Conservation (phyloP, 371 early-diverging fungal species). For the Apophysomyces ossiformis region DNA sequence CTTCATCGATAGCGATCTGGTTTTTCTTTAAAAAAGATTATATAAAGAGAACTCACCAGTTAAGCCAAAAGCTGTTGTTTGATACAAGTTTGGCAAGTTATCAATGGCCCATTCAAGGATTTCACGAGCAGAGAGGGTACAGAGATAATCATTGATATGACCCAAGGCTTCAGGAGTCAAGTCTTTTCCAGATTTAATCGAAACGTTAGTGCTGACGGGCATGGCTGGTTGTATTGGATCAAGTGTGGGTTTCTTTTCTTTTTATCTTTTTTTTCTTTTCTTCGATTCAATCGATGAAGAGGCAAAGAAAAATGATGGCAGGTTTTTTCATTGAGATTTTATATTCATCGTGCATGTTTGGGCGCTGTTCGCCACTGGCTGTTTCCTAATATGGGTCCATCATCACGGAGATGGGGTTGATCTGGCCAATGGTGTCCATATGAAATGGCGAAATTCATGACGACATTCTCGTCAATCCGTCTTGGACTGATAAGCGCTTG, state of each 20-base stretch:
- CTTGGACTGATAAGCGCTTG: background rate
- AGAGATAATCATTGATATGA: conserved; percentile 66
- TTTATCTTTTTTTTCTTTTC: conserved; percentile 12
- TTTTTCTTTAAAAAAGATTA: no score
- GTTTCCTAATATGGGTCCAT: conserved; percentile 20
- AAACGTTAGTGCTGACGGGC: conserved; percentile 32
- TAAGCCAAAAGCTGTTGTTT: conserved; percentile 93
- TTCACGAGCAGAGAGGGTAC: conserved; percentile 73
- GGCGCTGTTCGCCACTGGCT: background rate
- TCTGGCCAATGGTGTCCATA: conserved; percentile 28
- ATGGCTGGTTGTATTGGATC: conserved; percentile 2
- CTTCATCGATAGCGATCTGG: no score
- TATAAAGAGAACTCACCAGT: conserved; percentile 44
- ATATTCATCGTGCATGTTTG: conserved; percentile 9
- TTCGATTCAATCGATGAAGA: conserved; percentile 3
- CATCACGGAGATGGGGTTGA: conserved; percentile 4
- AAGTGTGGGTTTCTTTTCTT: no score
- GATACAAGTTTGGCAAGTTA: conserved; percentile 80
- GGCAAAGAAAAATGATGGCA: background rate
- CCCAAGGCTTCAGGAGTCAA: conserved; percentile 69
- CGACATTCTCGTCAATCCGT: conserved; percentile 22
- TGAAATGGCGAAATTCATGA: conserved; percentile 29
- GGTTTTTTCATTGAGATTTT: conserved; percentile 6
- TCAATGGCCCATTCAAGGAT: conserved; percentile 89
- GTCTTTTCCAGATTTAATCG: conserved; percentile 40